phyloP scores from a whole-genome alignment of 371 early-diverging fungal species.

The Haplosporangium sp. region DNA sequence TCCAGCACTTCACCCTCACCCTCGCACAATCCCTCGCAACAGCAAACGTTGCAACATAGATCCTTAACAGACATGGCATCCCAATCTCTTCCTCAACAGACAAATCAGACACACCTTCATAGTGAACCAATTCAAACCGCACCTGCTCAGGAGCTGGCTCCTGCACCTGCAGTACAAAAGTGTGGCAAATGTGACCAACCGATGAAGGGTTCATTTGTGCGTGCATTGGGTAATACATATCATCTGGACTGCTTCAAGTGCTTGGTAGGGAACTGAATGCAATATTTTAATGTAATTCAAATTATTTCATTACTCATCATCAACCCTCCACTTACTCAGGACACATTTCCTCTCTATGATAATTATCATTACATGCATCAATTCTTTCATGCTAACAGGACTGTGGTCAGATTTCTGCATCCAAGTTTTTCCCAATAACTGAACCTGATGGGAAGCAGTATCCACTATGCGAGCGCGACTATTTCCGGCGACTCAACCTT shows the following conservation, averaged over 20 bases:
- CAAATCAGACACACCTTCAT: slow-evolving; percentile 31
- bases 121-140: slow-evolving; percentile 45
- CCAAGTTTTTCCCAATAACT: slow-evolving; percentile 88
- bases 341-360: not conserved
- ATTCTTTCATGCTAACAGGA: slow-evolving; percentile 65
- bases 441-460: slow-evolving; percentile 71
- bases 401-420: slow-evolving; percentile 86
- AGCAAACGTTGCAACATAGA: slow-evolving; percentile 16
- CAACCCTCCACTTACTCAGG: not conserved
- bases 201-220: slow-evolving; percentile 88
- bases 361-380: not conserved
- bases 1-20: slow-evolving; percentile 25
- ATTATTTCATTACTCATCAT: not conserved
- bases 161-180: slow-evolving; percentile 46
- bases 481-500: slow-evolving; percentile 86
- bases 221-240: slow-evolving; percentile 87
- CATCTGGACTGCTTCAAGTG: slow-evolving; percentile 96
- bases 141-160: slow-evolving; percentile 47
- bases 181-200: slow-evolving; percentile 63
- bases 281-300: not conserved
- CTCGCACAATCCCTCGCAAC: slow-evolving; percentile 19
- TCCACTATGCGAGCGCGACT: slow-evolving; percentile 91
- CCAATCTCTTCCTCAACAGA: slow-evolving; percentile 42
- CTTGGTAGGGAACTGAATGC: slow-evolving; percentile 70
- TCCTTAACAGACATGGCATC: slow-evolving; percentile 40